A percentile compares a stretch with the other conserved stretches of the same genome.
Evolutionary conservation across 108 stramenopile species (phyloP).

Genomic region (Nannochloropsis oceanica): DNA sequence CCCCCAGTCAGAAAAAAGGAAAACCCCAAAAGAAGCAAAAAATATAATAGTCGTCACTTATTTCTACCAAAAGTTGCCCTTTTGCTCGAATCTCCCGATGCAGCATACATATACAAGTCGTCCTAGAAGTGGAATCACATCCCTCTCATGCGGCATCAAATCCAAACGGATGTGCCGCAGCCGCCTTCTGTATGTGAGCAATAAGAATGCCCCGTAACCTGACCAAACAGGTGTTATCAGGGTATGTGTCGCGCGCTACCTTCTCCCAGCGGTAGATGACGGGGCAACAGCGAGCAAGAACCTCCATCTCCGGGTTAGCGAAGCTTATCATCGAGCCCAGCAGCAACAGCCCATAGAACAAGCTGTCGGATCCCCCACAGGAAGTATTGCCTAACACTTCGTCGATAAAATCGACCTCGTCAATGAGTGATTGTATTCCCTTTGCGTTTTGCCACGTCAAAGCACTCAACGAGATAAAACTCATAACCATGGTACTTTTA

Average conservation of each 20-base stretch:
- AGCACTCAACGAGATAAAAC: neutral
- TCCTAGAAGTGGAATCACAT: no score
- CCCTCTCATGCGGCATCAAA: no score
- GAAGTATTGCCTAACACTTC: neutral
- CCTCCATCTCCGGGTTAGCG: neutral
- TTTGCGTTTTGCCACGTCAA: neutral
- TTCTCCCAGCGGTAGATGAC: neutral
- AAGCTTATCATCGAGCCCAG: neutral
- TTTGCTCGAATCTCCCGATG: no score
- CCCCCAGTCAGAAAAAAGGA: no score
- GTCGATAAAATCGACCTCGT: neutral
- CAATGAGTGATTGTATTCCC: neutral
- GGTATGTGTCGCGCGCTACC: neutral
- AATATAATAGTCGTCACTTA: no score
- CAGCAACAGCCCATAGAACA: neutral
- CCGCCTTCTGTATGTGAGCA: neutral
- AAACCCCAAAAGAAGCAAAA: no score
- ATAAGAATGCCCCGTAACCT: neutral
- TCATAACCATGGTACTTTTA: neutral
- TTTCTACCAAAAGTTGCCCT: no score
- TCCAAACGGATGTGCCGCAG: no score
- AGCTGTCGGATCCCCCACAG: neutral
- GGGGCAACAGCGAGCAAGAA: neutral
- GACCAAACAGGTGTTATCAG: neutral
- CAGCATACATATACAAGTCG: no score